A percentile compares a stretch with the other conserved stretches of the same genome.
Evolutionary conservation across 257 asterid species (phyloP).

Genomic region (Marsdenia floribunda): DNA sequence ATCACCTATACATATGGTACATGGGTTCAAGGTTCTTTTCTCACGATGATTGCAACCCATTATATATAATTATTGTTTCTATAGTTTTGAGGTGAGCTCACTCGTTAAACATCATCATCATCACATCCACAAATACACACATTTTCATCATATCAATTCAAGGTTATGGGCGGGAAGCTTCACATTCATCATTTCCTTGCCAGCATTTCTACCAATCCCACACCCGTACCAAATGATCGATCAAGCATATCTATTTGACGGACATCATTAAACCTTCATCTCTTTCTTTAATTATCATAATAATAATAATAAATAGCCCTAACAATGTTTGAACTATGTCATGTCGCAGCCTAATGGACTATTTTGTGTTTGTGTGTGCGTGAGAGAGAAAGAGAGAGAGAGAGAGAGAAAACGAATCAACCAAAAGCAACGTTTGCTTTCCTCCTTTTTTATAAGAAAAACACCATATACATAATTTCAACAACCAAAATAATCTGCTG

Average conservation of each 20-base stretch:
- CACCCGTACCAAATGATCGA: no score
- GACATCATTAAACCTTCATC: no score
- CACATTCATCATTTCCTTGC: not conserved
- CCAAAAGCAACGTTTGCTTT: not conserved
- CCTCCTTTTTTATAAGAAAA: not conserved
- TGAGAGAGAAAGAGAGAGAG: not conserved
- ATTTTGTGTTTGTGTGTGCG: not conserved
- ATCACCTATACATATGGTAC: not conserved
- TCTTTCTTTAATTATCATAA: no score
- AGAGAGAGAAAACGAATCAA: no score
- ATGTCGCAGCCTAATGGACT: not conserved
- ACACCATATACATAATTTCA: not conserved
- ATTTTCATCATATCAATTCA: not conserved
- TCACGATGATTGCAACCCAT: not conserved
- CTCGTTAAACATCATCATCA: not conserved
- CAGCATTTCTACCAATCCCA: not conserved
- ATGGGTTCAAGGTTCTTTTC: slow-evolving; percentile 3
- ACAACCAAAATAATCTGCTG: not conserved
- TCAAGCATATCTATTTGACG: no score
- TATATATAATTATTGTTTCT: not conserved
- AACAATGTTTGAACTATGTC: no score
- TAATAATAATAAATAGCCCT: no score
- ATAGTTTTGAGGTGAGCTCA: not conserved
- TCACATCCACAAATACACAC: not conserved
- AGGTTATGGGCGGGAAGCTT: not conserved